Percentiles rank a stretch among this genome's conserved stretches.
phyloP scores from a whole-genome alignment of 2,329 filamentous ascomycete species.

The Clarireedia paspali region DNA sequence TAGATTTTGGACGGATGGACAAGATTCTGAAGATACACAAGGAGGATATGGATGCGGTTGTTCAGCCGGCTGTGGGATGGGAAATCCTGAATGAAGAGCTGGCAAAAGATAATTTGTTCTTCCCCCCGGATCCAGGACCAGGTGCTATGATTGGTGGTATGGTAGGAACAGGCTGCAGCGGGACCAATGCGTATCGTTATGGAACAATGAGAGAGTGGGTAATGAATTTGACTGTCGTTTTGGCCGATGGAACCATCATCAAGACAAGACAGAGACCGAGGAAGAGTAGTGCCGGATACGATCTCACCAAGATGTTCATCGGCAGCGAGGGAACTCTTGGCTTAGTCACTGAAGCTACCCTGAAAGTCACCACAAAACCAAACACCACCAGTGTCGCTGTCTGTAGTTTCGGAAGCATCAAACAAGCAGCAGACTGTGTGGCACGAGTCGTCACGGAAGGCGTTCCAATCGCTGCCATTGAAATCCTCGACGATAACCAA shows the following conservation, averaged over 20 bases:
- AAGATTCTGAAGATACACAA: slow-evolving; percentile 70
- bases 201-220: slow-evolving; percentile 97
- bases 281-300: slow-evolving; percentile 88
- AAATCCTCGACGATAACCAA: slow-evolving; percentile 87
- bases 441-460: slow-evolving; percentile 72
- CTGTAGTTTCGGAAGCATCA: slow-evolving; percentile 46
- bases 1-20: slow-evolving; percentile 84
- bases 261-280: slow-evolving; percentile 82
- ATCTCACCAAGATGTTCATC: slow-evolving; percentile 82
- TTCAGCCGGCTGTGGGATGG: slow-evolving; percentile 81
- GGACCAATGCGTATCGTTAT: slow-evolving; percentile 87
- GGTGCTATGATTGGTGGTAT: slow-evolving; percentile 90
- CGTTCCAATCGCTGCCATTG: slow-evolving; percentile 81
- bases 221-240: slow-evolving; percentile 73
- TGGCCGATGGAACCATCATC: slow-evolving; percentile 84
- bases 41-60: slow-evolving; percentile 67
- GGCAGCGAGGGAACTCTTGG: slow-evolving; percentile 88
- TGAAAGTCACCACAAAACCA: slow-evolving; percentile 79
- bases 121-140: slow-evolving; percentile 85
- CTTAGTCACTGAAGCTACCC: slow-evolving; percentile 80
- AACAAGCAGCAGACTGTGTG: slow-evolving; percentile 52
- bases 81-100: slow-evolving; percentile 76
- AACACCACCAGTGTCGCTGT: slow-evolving; percentile 76
- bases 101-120: slow-evolving; percentile 68
- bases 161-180: slow-evolving; percentile 66